Base-by-base conservation (phyloP, 257 asterid species). In the Solanum stenotomum region DNA sequence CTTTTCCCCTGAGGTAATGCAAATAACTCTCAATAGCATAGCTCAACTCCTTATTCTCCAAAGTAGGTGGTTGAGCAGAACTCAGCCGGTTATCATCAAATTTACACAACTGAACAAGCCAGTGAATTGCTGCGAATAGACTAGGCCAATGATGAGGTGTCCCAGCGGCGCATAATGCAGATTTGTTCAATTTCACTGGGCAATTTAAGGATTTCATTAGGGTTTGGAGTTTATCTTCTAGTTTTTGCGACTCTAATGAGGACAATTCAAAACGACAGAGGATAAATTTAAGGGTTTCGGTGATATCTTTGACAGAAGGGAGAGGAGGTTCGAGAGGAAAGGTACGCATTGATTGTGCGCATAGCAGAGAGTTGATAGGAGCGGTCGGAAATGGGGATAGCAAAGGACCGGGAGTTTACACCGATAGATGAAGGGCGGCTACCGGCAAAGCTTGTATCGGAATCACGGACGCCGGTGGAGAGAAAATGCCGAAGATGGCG, bases 401-500 rank as follows among this genome's bases (percentile, higher is more conserved):
- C 44, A 87, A 95, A 90, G 16, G 95, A 46, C 72, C 95, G 95
- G 70, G 90, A 77, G 77, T 87, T 87, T 46, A 88, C 33, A 85
- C 93, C 95, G 12, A 79, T 23, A 40, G 98, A 92, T 87, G 98
- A 93, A 56, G 95, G 96, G 29, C 93, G 98, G 90, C 94, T 93
- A 90, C 98, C 93, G 89, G 96, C 93, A 93, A 93, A 94, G 91
- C 98, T 95, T 87, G 98, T 98, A 90, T 95, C 98, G 37, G 98
- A 96, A 63, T 95, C 98, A 71, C 98, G 95, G 89, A 93, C 91
- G 72, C 91, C 89, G 38, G 94, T 90, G 44, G 95, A 86, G 27
- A 91, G 65, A 87, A 40, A 89, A 42, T 92, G 90, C 92, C 16
- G 98, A 98, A 1, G 96, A 94, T 18, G 98, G 95, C 15, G 98